Evolutionary conservation across 768 basidiomycete genomes (phyloP).

Genomic region (Suillus tomentosus): DNA sequence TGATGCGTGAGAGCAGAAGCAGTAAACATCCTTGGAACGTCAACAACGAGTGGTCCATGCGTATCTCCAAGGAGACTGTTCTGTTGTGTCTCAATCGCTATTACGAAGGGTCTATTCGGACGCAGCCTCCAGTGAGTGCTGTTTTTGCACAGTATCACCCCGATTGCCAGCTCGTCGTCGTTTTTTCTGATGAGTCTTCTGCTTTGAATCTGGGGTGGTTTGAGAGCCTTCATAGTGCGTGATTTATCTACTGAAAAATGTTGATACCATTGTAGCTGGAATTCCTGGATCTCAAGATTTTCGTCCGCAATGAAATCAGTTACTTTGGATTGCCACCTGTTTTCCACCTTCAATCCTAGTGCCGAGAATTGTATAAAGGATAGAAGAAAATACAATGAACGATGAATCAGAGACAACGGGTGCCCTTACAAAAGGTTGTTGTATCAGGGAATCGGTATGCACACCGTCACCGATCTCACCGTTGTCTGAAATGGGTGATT

Average conservation of each 20-base stretch:
- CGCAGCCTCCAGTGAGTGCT: background rate
- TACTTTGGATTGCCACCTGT: slow-evolving; percentile 31
- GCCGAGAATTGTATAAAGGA: background rate
- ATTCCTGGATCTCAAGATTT: slow-evolving; percentile 33
- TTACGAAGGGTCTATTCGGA: too few species aligned
- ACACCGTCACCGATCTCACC: too few species aligned
- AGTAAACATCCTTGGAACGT: background rate
- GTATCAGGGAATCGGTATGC: too few species aligned
- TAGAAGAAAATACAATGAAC: too few species aligned
- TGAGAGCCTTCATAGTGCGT: background rate
- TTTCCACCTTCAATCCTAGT: slow-evolving; percentile 25
- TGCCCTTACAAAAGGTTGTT: too few species aligned
- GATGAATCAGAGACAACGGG: too few species aligned
- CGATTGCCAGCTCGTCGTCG: background rate
- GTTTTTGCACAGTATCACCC: background rate
- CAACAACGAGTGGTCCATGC: background rate
- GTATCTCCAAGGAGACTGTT: background rate
- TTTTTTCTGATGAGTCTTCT: background rate
- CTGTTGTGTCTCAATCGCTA: background rate
- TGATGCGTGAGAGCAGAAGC: background rate
- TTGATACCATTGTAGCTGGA: slow-evolving; percentile 30
- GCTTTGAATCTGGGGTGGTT: background rate
- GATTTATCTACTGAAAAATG: slow-evolving; percentile 23
- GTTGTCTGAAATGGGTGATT: too few species aligned
- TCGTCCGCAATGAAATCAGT: slow-evolving; percentile 25